Percentiles rank a stretch among this genome's conserved stretches.
These are phyloP conservation scores for Pythium rishiriense DNA, from an alignment of 352 stramenopile genomes.

Conservation along the genomic window DNA sequence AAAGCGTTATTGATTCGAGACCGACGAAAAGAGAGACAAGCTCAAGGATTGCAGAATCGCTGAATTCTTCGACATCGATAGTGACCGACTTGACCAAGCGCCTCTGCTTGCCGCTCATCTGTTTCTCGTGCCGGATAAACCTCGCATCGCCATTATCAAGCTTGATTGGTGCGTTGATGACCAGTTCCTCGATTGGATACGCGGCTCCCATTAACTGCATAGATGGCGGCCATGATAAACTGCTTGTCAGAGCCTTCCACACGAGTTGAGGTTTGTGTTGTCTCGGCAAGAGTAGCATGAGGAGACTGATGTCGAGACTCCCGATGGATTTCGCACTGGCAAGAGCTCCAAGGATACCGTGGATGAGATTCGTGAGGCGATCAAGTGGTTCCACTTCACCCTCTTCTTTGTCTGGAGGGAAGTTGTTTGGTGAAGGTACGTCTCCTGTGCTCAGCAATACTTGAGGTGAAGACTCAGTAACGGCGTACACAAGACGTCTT, in stretches of 20 bases:
- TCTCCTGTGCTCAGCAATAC: constrained; percentile 2
- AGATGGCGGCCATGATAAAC: background rate
- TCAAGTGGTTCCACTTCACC: background rate
- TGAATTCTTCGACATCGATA: constrained; percentile 2
- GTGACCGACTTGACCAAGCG: constrained; percentile 9
- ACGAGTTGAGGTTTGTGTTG: constrained; percentile 1
- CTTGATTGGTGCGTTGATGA: background rate
- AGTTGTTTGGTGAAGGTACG: background rate
- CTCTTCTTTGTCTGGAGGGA: background rate
- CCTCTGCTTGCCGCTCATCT: background rate
- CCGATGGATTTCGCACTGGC: background rate
- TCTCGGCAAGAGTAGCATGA: background rate
- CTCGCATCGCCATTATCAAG: constrained; percentile 11
- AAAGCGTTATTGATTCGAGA: constrained; percentile 11
- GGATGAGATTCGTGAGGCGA: background rate
- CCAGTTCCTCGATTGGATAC: background rate
- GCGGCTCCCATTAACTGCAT: background rate
- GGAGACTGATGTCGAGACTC: constrained; percentile 4
- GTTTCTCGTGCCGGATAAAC: constrained; percentile 3
- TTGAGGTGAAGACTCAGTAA: background rate
- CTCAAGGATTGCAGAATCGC: background rate
- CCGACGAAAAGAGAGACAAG: constrained; percentile 4
- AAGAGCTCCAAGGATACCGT: constrained; percentile 1
- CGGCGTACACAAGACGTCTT: background rate
- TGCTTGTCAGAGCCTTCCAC: constrained; percentile 2